phyloP scores from a whole-genome alignment of 148 eudicot species.

The Silene uniflora region DNA sequence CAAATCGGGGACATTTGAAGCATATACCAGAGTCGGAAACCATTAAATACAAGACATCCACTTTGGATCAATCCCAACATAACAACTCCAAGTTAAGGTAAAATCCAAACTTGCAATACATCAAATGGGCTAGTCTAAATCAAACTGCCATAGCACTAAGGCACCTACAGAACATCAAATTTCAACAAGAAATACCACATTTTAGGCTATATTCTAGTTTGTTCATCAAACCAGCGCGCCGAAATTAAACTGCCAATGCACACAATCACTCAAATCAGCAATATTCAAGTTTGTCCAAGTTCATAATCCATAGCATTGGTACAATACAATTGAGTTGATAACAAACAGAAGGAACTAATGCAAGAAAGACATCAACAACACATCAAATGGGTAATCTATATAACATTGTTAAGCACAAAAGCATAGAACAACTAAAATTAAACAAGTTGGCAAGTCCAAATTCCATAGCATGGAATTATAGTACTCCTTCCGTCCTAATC shows the following conservation, averaged over 20 bases:
- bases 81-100: conserved; percentile 9
- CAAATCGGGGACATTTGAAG: not conserved
- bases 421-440: not conserved
- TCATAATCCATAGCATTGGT: not conserved
- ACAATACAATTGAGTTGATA: conserved; percentile 4
- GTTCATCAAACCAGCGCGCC: not conserved
- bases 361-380: not conserved
- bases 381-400: conserved; percentile 9
- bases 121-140: not conserved
- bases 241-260: not conserved
- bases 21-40: not conserved
- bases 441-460: conserved; percentile 6
- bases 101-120: conserved; percentile 1
- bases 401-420: not conserved
- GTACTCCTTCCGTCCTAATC: no score
- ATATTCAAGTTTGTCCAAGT: not conserved
- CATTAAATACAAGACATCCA: not conserved
- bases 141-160: not conserved
- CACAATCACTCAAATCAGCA: conserved; percentile 10
- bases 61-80: not conserved
- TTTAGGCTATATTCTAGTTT: not conserved
- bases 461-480: not conserved
- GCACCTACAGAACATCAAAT: not conserved
- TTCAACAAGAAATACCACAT: not conserved
- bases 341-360: not conserved